Conservation (phyloP, 2,329 filamentous ascomycete genomes). For the Paramyrothecium sp. region DNA sequence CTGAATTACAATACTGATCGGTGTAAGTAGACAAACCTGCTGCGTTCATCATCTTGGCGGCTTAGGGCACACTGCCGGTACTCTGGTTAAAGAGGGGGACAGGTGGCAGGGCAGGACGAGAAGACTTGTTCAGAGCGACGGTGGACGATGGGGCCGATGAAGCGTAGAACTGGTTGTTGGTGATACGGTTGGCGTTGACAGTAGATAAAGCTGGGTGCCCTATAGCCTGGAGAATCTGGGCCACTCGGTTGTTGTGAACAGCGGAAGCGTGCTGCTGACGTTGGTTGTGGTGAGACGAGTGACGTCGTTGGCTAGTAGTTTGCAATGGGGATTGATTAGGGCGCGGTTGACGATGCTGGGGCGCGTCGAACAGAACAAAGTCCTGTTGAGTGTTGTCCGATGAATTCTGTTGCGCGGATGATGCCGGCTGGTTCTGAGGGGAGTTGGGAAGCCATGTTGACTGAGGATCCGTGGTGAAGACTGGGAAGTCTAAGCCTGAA, state of each 20-base stretch:
- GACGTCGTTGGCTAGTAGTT: conserved; percentile 41
- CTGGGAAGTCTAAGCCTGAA: conserved; percentile 64
- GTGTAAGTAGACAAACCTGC: conserved; percentile 28
- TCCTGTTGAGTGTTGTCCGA: conserved; percentile 59
- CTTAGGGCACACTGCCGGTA: conserved; percentile 49
- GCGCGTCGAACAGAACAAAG: conserved; percentile 74
- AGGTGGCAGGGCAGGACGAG: conserved; percentile 58
- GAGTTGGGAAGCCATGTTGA: conserved; percentile 79
- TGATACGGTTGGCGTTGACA: conserved; percentile 57
- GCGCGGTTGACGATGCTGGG: conserved; percentile 31
- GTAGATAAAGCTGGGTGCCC: conserved; percentile 54
- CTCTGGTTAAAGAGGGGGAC: conserved; percentile 70
- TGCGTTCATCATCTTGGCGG: conserved; percentile 43
- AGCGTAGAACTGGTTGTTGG: conserved; percentile 59
- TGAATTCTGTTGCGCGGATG: conserved; percentile 56
- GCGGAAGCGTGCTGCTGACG: conserved; percentile 37
- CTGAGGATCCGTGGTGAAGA: conserved; percentile 81
- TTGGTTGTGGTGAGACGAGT: conserved; percentile 44
- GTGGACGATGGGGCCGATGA: conserved; percentile 64
- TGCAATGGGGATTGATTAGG: conserved; percentile 36
- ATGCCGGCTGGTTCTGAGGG: conserved; percentile 61
- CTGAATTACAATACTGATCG: neutral
- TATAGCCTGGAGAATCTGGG: conserved; percentile 57
- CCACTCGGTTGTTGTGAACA: conserved; percentile 58
- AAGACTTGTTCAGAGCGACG: conserved; percentile 54